Evolutionary conservation across 2,329 filamentous ascomycete species (phyloP), one percentile per base, ranked within the genome.

Genomic region (Sphaerulina vaccinii): DNA sequence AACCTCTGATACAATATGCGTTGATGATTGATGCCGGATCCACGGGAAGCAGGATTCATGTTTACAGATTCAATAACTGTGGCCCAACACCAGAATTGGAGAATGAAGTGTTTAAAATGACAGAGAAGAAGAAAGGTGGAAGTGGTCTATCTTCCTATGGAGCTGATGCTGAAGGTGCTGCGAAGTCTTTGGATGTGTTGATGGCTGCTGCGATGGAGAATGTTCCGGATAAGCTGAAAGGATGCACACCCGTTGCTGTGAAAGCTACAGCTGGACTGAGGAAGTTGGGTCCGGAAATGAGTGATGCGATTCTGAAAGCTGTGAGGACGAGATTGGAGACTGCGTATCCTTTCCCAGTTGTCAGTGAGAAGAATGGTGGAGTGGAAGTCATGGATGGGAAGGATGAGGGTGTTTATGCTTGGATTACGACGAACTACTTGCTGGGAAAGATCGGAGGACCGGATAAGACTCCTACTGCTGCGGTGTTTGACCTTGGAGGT

Each of bases 51-150:
- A 87, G 93, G 64, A 96, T 99, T 69, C 95, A 99, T 76, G 90
- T 97, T 54, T 99, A 96, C 80, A 88, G 90, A 69, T 99, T 97
- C 82, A 97, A 97, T 79, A 97, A 97, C 77, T 99, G 92, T 75
- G 93, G 91, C 10, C 75, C 89, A 6, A 91, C 91, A n/a, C 93
- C 93, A 21, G 91, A 96, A 74, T 82, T 99, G 44, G 93, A 99
- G 74, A 78, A 84, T 67, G 93, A 99, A 70, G 81, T 88, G 52
- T 99, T 99, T 73, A 85, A 92, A 77, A 90, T 91, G 87, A 97
- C 91, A 9, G 84, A 88, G 69, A 92, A 90, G 80, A 84, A 81
- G 62, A 81, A 88, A 48, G 90, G 90, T 55, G 76, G 93, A 75
- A 83, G 82, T 18, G 85, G 85, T 18, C 77, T 99, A 63, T 96